Evolutionary conservation across 345 rosid species (phyloP), one percentile per base, ranked within the genome.

Genomic region (Eucalyptus marginata): DNA sequence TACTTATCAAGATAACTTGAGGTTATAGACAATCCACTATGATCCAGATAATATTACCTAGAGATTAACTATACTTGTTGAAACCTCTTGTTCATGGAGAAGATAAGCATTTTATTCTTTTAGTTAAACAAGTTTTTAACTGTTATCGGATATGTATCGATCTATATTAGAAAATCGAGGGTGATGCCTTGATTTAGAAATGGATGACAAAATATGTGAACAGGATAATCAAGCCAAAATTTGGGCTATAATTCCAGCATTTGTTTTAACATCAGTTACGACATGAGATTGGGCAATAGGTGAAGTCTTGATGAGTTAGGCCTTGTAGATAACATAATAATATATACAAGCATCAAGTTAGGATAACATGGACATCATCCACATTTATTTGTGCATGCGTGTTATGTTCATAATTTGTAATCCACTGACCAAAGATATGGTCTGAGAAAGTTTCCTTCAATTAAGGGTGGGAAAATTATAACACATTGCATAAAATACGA

Each of bases 91-190:
- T 27, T 27, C n/a, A 25, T 59, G n/a, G 7, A 59, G 29, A 59
- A 59, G 66, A 59, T 59, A 12, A 59, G 15, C n/a, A 59, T 25
- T 59, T 25, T 59, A 59, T 59, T 59, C 13, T 59, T 59, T 59
- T 10, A 27, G 31, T 59, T 59, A 25, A 12, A 27, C 31, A 25
- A 27, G n/a, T 59, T 59, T 59, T 59, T 59, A 25, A 59, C 16
- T 27, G 3, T 59, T 2, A 56, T 4, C 0, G 2, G 62, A 56
- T 56, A 22, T 56, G 62, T 24, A 56, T 24, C 5, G 1, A 11
- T 59, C n/a, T 59, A 27, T 27, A 27, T 59, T 59, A 27, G 66
- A 59, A 59, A 5, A 59, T 4, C 31, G 13, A 59, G 31, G 66
- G 4, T 27, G n/a, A 27, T 59, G 66, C 31, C 66, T 59, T 1